Conservation (phyloP, 805 yeast species). For the Zygoascus biomembranicola region DNA sequence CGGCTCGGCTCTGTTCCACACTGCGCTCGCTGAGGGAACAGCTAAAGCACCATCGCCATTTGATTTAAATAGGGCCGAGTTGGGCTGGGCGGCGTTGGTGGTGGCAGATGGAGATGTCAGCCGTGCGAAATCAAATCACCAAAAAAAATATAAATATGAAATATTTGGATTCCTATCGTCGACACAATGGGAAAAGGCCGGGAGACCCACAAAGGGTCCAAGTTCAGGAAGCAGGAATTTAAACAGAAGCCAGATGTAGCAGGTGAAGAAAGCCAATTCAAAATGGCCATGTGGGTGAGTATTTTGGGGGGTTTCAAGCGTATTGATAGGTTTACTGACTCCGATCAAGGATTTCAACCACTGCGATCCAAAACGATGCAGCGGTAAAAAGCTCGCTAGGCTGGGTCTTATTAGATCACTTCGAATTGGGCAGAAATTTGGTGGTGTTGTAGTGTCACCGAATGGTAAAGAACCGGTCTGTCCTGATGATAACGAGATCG, state of each 20-base stretch:
- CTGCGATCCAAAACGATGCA: constrained; percentile 96
- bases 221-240: not conserved
- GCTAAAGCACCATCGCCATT: too few relatives aligned
- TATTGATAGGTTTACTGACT: not conserved
- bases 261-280: constrained; percentile 54
- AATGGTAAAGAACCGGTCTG: constrained; percentile 86
- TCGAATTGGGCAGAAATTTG: constrained; percentile 88
- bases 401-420: constrained; percentile 72
- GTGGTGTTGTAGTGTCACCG: constrained; percentile 87
- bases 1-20: too few relatives aligned
- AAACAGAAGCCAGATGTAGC: constrained; percentile 8
- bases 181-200: too few relatives aligned
- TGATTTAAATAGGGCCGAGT: too few relatives aligned
- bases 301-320: not conserved
- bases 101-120: too few relatives aligned
- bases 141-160: too few relatives aligned
- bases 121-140: too few relatives aligned
- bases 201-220: too few relatives aligned
- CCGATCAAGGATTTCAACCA: constrained; percentile 79
- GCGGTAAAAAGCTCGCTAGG: constrained; percentile 89
- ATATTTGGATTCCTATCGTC: too few relatives aligned
- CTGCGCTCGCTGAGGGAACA: too few relatives aligned
- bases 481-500: constrained; percentile 73
- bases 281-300: constrained; percentile 78
- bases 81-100: too few relatives aligned